Conservation (phyloP, 2,329 filamentous ascomycete genomes). For the Cephalotrichum gorgonifer region DNA sequence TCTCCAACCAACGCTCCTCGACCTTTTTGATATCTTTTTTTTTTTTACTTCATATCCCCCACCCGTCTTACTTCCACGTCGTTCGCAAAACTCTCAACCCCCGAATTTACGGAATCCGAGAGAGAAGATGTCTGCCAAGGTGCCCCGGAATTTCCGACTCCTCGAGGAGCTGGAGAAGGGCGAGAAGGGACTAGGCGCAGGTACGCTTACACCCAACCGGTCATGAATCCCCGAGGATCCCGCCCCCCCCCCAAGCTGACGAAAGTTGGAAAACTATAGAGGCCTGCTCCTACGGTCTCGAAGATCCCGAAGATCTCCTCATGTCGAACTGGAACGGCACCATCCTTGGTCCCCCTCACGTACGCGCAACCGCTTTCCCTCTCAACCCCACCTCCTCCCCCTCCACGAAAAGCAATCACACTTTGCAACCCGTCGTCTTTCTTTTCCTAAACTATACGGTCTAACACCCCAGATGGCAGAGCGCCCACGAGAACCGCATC, state of each 20-base stretch:
- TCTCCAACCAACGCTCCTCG: no score
- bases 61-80: neutral
- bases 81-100: neutral
- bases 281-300: conserved; percentile 92
- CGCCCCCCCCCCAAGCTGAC: neutral
- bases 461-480: conserved; percentile 37
- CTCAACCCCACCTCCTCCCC: neutral
- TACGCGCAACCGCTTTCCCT: no score
- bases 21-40: no score
- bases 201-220: conserved; percentile 27
- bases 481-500: conserved; percentile 96
- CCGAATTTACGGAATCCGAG: neutral
- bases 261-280: conserved; percentile 39
- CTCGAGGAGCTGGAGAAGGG: conserved; percentile 98
- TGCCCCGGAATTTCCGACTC: conserved; percentile 92
- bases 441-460: neutral
- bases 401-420: neutral
- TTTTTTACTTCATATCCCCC: no score
- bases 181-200: conserved; percentile 91
- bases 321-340: conserved; percentile 99
- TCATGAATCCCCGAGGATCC: neutral
- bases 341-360: conserved; percentile 91
- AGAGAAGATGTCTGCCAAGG: conserved; percentile 37
- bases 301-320: conserved; percentile 85
- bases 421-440: neutral